Base-by-base conservation (phyloP, 495 filamentous ascomycete species). In the Lentithecium fluviatile region DNA sequence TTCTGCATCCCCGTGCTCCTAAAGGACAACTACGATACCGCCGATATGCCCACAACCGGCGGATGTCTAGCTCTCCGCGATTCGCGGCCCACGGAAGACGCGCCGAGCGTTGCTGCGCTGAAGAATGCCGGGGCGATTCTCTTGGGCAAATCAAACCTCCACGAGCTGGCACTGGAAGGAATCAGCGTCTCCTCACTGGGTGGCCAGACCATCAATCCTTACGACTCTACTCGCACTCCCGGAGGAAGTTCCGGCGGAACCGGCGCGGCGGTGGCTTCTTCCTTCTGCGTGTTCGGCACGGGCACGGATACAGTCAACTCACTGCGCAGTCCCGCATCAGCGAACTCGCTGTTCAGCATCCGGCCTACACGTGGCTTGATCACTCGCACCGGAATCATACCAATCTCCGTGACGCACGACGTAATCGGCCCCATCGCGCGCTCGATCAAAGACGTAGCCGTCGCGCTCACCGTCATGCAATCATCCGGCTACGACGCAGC, bases 261-360 rank as follows among this genome's bases (percentile, higher is more conserved):
- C 2, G 83, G 79, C 0, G 85, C 81, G 0, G 82, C 81, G 1
- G 69, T 88, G 17, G 82, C 82, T n/a, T 73, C 82, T 1, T 81
- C 77, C 46, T 76, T 87, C 45, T 80, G 78, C 0, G 69, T 87
- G 0, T 70, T 81, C 8, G 83, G 80, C 0, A 82, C 79, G 23
- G 85, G 85, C 0, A 83, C 82, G 2, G 85, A 88, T 58, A 86
- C 85, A 1, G 78, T 86, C 21, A 87, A 88, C 55, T 83, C 79
- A 2, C 66, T 86, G 1, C 71, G 85, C 1, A 85, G 79, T 43
- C 85, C 84, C 0, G 84, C 85, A 26, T 81, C 78, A n/a, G 82
- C 83, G 21, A 85, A 83, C 56, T 77, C 74, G 2, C 70, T 88
- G 17, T 84, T 85, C 45, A 85, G 83, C 52, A 74, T 84, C 58